Base-by-base conservation (phyloP, 2,329 filamentous ascomycete genomes). In the Orbilia javanica region DNA sequence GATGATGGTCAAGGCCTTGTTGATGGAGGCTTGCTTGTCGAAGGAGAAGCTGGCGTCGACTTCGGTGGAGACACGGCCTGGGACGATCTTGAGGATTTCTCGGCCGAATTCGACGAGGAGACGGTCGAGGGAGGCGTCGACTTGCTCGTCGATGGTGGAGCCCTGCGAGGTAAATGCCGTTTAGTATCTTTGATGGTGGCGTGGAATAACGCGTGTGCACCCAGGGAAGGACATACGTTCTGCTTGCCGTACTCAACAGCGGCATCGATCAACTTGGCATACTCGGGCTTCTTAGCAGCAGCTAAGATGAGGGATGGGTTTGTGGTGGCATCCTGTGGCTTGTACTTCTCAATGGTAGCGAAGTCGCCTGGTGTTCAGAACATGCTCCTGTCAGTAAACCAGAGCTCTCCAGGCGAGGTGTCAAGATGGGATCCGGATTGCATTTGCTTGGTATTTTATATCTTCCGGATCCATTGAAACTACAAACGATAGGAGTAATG, bases 281-380 rank as follows among this genome's bases (percentile, higher is more conserved):
- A 98, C 86, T 97, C 94, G 85, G 93, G 84, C 90, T 98, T 98
- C 90, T 99, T 98, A 85, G 96, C 94, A 81, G 96, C 96, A 82
- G 94, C 95, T 85, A 99, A 92, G 86, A 99, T 98, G 85, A 99
- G 89, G 80, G 96, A 98, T 79, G 96, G 96, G 91, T 99, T 99
- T 88, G 96, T 99, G 86, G 96, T 99, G 84, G 96, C 96, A 93
- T 99, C 96, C 89, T 99, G 94, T 81, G 96, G 96, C 91, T 97
- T 97, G 91, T 99, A 99, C 89, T 98, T 97, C 88, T 89, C 94
- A 86, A 99, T 99, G 86, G 94, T 94, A 90, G 87, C 85, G 82
- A 86, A 86, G 84, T 87, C 77, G 80, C 81, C 79, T 80, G 67
- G 65, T 27, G 5, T 39, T 42, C 34, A 42, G 36, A 31, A 53